Base-by-base conservation (phyloP, 805 yeast species). In the Yamadazyma endophytica region DNA sequence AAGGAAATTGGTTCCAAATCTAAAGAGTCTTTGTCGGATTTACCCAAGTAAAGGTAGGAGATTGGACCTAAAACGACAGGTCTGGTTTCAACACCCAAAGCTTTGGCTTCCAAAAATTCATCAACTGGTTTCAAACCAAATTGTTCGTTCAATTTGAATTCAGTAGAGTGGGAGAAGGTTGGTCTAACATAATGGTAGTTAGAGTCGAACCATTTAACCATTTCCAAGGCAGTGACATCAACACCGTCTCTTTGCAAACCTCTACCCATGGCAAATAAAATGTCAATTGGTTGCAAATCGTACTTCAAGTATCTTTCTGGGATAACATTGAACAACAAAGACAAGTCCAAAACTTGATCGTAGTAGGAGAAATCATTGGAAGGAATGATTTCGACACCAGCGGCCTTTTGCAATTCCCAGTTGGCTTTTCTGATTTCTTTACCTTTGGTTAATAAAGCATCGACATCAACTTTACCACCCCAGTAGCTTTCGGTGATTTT, bases 181-280 rank as follows among this genome's bases (percentile, higher is more conserved):
- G 98, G 98, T 77, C 98, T 86, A 58, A 92, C 97, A 68, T 92
- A 92, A 72, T 92, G 98, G 86, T 92, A 92, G 87, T 92, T 92
- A 47, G 97, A 85, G 71, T 92, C 98, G 55, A 92, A 92, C 98
- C 98, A 92, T 77, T 92, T 92, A 53, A 92, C 98, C 98, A 92
- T 92, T 79, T 92, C 95, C 63, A 87, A 77, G 54, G 98, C 98
- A 44, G 97, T 90, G 42, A 92, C 98, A 68, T 92, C 98, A 52
- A 92, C 96, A 50, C 95, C 95, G 52, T 82, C 76, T 73, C 92
- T 86, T 76, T 92, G 98, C 65, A 92, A 77, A 81, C 98, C 98
- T 79, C 98, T 88, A 71, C 97, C 98, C 97, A 92, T 92, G 59
- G 98, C 98, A 64, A 92, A 92, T 57, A 85, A 70, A 43, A 87